These are phyloP conservation scores for Fusarium staphyleae DNA, from an alignment of 2,329 filamentous ascomycete genomes.

Conservation along the genomic window DNA sequence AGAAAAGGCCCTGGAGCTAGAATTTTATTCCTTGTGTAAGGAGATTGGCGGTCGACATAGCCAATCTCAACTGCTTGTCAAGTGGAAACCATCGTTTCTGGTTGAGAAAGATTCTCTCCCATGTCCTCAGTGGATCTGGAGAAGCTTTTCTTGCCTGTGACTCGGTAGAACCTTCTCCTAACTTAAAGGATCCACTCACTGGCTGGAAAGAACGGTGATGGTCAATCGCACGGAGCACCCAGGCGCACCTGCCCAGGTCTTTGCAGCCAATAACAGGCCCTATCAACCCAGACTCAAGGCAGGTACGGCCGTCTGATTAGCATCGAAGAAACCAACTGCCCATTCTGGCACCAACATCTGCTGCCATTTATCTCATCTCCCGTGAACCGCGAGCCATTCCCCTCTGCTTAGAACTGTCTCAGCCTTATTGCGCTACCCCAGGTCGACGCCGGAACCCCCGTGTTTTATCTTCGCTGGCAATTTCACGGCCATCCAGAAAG, in stretches of 20 bases:
- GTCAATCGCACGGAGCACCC: slow-evolving; percentile 18
- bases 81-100: slow-evolving; percentile 20
- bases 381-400: slow-evolving; percentile 13
- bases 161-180: slow-evolving; percentile 6
- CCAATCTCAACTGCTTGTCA: slow-evolving; percentile 1
- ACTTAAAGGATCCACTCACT: background rate
- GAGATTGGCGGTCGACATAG: background rate
- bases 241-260: slow-evolving; percentile 1
- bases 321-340: slow-evolving; percentile 28
- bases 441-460: slow-evolving; percentile 11
- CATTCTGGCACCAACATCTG: slow-evolving; percentile 12
- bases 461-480: slow-evolving; percentile 23
- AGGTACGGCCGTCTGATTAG: slow-evolving; percentile 24
- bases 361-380: slow-evolving; percentile 29
- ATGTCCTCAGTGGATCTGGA: slow-evolving; percentile 8
- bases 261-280: slow-evolving; percentile 18
- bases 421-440: background rate
- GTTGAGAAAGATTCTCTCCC: slow-evolving; percentile 9
- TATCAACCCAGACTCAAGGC: slow-evolving; percentile 17
- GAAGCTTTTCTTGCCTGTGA: slow-evolving; percentile 6
- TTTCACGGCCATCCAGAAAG: slow-evolving; percentile 11
- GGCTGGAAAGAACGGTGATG: slow-evolving; percentile 11
- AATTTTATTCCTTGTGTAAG: background rate
- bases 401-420: slow-evolving; percentile 11
- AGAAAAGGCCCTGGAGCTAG: background rate